Conservation (phyloP, 2,329 filamentous ascomycete genomes). For the Intubia oerlemansii region DNA sequence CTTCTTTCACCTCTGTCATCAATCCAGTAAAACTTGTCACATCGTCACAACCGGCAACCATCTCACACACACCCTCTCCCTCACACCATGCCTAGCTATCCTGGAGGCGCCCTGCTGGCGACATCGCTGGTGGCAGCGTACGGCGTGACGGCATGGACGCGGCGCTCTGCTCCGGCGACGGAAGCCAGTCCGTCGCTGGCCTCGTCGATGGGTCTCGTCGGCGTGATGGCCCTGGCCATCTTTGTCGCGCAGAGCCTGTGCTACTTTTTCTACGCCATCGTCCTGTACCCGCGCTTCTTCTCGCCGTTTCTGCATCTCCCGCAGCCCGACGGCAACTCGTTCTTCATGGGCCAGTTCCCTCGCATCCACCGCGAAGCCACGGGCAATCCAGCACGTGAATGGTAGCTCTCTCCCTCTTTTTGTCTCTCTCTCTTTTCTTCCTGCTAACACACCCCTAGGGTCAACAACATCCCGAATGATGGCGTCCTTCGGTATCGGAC, state of each 20-base stretch:
- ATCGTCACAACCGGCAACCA: too few species aligned
- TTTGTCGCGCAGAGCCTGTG: constrained; percentile 16
- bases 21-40: too few species aligned
- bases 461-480: constrained; percentile 38
- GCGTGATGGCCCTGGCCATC: constrained; percentile 15
- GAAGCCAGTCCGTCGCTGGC: not conserved
- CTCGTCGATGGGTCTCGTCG: constrained; percentile 11
- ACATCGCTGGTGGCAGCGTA: constrained; percentile 4
- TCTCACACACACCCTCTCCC: too few species aligned
- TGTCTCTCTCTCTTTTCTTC: not conserved
- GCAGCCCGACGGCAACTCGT: constrained; percentile 20
- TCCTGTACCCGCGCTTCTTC: constrained; percentile 26
- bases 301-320: constrained; percentile 28
- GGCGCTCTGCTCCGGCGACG: not conserved
- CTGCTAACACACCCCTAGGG: constrained; percentile 9
- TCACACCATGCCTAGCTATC: too few species aligned
- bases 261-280: constrained; percentile 19
- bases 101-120: too few species aligned
- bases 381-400: constrained; percentile 21
- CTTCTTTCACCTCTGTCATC: too few species aligned
- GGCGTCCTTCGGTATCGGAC: constrained; percentile 47
- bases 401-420: too few species aligned
- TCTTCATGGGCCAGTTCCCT: constrained; percentile 24
- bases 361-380: constrained; percentile 18
- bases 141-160: constrained; percentile 1